Evolutionary conservation across 768 basidiomycete species (phyloP).

Genomic region (Mycena haematopus): DNA sequence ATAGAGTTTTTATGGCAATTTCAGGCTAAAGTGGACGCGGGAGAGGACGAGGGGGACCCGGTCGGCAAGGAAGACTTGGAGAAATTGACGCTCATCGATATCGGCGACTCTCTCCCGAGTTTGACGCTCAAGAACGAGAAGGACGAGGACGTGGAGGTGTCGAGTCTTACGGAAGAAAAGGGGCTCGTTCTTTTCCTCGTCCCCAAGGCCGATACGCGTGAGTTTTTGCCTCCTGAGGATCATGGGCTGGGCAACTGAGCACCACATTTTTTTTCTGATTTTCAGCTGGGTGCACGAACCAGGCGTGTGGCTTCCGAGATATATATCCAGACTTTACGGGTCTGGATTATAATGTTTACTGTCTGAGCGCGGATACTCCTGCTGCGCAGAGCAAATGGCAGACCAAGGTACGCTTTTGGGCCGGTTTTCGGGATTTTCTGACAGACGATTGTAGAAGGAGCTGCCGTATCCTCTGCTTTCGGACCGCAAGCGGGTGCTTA

Average conservation of each 20-base stretch:
- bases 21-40: slow-evolving; percentile 41
- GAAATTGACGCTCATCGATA: slow-evolving; percentile 53
- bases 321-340: slow-evolving; percentile 76
- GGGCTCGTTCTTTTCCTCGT: slow-evolving; percentile 86
- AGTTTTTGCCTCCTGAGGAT: slow-evolving; percentile 32
- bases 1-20: slow-evolving; percentile 20
- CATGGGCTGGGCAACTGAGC: neutral
- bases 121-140: slow-evolving; percentile 85
- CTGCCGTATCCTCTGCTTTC: slow-evolving; percentile 88
- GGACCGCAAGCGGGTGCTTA: slow-evolving; percentile 83
- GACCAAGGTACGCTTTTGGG: slow-evolving; percentile 64
- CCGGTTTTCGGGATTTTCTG: neutral
- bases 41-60: slow-evolving; percentile 35
- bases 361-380: slow-evolving; percentile 81
- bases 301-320: slow-evolving; percentile 93
- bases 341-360: slow-evolving; percentile 77
- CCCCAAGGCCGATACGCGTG: slow-evolving; percentile 87
- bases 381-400: slow-evolving; percentile 85
- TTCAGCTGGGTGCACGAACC: slow-evolving; percentile 87
- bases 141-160: slow-evolving; percentile 76
- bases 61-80: slow-evolving; percentile 5
- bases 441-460: slow-evolving; percentile 61
- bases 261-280: neutral
- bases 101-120: slow-evolving; percentile 79
- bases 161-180: slow-evolving; percentile 65